These are phyloP conservation scores for Pseudogymnoascus sp. DNA, from an alignment of 2,329 filamentous ascomycete species.

Conservation along the genomic window DNA sequence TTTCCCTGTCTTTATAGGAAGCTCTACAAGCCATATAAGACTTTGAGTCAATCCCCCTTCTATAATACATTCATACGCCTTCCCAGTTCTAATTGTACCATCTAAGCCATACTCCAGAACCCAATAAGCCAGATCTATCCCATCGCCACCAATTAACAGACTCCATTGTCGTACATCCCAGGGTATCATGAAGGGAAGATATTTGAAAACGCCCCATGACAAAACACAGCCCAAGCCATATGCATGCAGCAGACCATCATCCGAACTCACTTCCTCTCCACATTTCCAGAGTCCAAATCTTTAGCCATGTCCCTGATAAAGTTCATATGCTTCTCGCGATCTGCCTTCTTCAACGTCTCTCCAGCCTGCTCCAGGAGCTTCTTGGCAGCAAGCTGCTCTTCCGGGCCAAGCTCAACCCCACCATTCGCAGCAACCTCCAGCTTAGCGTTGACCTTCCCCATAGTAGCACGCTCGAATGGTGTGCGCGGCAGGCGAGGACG, in stretches of 20 bases:
- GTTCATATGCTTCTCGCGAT: not conserved
- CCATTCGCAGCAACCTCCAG: not conserved
- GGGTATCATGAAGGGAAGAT: not conserved
- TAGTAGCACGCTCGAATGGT: not conserved
- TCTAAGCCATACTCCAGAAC: constrained; percentile 1
- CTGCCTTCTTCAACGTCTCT: not conserved
- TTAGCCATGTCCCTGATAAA: not conserved
- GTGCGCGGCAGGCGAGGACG: not conserved
- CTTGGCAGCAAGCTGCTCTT: not conserved
- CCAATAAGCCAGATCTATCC: not conserved
- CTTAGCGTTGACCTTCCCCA: not conserved
- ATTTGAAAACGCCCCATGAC: not conserved
- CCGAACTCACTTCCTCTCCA: not conserved
- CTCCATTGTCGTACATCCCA: not conserved
- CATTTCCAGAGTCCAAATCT: not conserved
- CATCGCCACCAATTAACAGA: not conserved
- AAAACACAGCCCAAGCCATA: not conserved
- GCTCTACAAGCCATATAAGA: not conserved
- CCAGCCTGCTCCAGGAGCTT: not conserved
- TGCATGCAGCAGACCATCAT: not conserved
- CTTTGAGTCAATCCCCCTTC: not conserved
- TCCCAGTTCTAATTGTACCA: not conserved
- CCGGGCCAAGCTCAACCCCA: not conserved
- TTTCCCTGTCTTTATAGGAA: not conserved
- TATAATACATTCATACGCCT: not conserved